Percentiles rank a stretch among this genome's conserved stretches.
Evolutionary conservation across 2,329 filamentous ascomycete genomes (phyloP).

Genomic region (Plectosphaerella sp.): DNA sequence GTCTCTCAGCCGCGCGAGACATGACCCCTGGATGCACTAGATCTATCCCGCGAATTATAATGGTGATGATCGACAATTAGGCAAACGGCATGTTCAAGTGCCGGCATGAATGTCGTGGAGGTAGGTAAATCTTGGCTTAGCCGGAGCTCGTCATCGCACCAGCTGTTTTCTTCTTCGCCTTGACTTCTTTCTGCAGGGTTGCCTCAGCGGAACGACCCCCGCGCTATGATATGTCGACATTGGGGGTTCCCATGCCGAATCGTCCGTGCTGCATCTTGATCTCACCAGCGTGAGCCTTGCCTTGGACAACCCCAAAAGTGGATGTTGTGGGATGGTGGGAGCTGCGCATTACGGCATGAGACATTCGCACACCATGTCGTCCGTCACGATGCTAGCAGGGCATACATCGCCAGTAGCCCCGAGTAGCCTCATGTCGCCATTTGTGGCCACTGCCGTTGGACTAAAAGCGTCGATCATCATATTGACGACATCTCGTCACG

Average conservation of each 20-base stretch:
- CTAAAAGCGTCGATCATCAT: background rate
- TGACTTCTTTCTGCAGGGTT: too few relatives aligned
- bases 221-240: slow-evolving; percentile 9
- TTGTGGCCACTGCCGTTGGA: background rate
- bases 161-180: too few relatives aligned
- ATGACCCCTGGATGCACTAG: too few relatives aligned
- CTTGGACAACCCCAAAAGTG: background rate
- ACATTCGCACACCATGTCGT: background rate
- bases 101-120: too few relatives aligned
- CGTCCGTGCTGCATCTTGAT: background rate
- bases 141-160: too few relatives aligned
- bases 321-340: background rate
- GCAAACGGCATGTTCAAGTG: too few relatives aligned
- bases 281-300: background rate
- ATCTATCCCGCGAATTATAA: too few relatives aligned
- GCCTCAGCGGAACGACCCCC: slow-evolving; percentile 4
- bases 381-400: too few relatives aligned
- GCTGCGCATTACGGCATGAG: background rate
- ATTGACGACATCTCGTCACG: background rate
- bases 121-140: too few relatives aligned
- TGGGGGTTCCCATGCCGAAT: slow-evolving; percentile 10
- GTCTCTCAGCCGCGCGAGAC: too few relatives aligned
- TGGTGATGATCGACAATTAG: too few relatives aligned
- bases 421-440: slow-evolving; percentile 8
- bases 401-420: background rate